These are phyloP conservation scores for Voacanga thouarsii DNA, from an alignment of 257 asterid species.

Conservation along the genomic window DNA sequence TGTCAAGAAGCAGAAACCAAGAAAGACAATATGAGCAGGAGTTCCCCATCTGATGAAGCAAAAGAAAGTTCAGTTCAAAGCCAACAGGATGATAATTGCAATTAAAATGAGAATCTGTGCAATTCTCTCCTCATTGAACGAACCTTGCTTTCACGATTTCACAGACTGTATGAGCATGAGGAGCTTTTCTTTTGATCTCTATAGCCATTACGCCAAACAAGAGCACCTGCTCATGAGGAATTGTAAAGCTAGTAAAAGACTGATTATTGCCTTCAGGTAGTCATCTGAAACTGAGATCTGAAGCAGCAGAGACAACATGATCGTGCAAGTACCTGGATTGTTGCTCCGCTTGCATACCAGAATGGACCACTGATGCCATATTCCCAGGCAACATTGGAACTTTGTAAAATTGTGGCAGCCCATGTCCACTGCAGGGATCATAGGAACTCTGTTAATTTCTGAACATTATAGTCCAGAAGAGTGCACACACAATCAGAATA, in stretches of 20 bases:
- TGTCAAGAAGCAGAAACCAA: constrained; percentile 83
- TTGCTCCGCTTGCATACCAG: constrained; percentile 98
- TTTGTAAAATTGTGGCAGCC: constrained; percentile 95
- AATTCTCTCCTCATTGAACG: background rate
- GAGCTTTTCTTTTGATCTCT: constrained; percentile 94
- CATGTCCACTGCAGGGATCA: constrained; percentile 79
- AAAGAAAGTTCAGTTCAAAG: background rate
- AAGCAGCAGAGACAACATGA: background rate
- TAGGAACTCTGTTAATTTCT: background rate
- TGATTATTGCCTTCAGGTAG: background rate
- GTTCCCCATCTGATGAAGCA: constrained; percentile 78
- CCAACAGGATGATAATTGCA: background rate
- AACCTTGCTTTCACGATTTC: constrained; percentile 91
- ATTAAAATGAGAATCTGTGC: background rate
- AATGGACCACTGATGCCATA: constrained; percentile 97
- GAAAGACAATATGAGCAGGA: constrained; percentile 76
- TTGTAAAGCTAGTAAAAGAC: constrained; percentile 3
- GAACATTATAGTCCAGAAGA: background rate
- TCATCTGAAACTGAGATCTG: background rate
- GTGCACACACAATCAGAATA: background rate
- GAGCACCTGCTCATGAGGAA: constrained; percentile 50
- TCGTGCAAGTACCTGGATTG: constrained; percentile 61
- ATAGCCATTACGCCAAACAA: constrained; percentile 89
- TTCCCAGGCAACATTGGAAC: constrained; percentile 92
- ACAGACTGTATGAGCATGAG: constrained; percentile 85